These are phyloP conservation scores for Colletotrichum tofieldiae DNA, from an alignment of 2,329 filamentous ascomycete genomes.

Conservation along the genomic window DNA sequence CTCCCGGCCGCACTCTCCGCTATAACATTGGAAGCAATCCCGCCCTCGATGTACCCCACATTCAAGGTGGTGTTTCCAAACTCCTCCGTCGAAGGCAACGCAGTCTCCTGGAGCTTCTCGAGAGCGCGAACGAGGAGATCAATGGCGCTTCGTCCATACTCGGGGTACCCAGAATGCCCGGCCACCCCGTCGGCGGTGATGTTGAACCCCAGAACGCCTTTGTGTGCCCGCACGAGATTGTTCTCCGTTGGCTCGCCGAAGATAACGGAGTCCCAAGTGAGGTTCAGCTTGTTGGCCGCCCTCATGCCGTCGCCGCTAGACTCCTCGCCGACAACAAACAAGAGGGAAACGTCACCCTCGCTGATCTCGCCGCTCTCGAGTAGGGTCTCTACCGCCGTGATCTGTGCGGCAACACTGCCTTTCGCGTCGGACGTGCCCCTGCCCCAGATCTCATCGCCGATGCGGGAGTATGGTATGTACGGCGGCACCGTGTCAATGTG, in stretches of 20 bases:
- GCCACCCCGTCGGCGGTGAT: constrained; percentile 80
- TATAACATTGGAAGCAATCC: constrained; percentile 91
- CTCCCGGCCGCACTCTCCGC: constrained; percentile 79
- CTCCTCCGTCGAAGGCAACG: constrained; percentile 81
- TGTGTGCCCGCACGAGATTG: constrained; percentile 91
- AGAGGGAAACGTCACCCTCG: constrained; percentile 69
- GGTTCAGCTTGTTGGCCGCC: constrained; percentile 51
- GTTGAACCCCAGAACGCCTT: constrained; percentile 81
- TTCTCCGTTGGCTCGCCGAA: constrained; percentile 96
- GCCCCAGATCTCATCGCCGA: constrained; percentile 73
- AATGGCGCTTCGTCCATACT: constrained; percentile 88
- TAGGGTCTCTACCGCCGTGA: constrained; percentile 76
- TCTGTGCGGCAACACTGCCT: constrained; percentile 79
- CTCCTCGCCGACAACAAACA: constrained; percentile 89
- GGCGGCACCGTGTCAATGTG: constrained; percentile 88
- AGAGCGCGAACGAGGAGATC: constrained; percentile 83
- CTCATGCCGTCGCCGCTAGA: constrained; percentile 85
- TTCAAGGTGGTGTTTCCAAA: constrained; percentile 94
- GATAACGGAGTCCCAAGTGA: constrained; percentile 76
- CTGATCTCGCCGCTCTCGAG: constrained; percentile 57
- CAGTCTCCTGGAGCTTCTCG: constrained; percentile 74
- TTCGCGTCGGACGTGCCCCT: constrained; percentile 83
- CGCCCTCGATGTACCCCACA: constrained; percentile 82
- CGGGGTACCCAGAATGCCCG: constrained; percentile 93
- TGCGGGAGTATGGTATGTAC: constrained; percentile 77